Conservation (phyloP, 2,329 filamentous ascomycete species). For the Colletotrichum shisoi region DNA sequence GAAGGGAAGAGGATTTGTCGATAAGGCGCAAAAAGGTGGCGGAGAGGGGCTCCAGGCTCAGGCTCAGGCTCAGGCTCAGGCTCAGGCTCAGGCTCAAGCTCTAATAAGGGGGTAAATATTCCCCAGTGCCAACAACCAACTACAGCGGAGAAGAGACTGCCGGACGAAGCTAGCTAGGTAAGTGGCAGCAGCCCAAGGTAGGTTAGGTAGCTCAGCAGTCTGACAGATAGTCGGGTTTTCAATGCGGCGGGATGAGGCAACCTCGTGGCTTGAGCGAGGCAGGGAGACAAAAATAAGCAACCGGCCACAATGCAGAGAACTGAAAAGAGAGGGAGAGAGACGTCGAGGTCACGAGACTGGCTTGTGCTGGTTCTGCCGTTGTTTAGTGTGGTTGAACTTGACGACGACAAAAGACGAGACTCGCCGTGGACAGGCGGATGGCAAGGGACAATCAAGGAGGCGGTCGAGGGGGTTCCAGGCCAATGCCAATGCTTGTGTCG, state of each 20-base stretch:
- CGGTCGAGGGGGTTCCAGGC: conserved; percentile 3
- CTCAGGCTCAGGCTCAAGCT: conserved; percentile 9
- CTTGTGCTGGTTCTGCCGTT: neutral
- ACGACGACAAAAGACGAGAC: neutral
- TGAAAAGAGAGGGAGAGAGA: conserved; percentile 8
- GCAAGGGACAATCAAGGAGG: neutral
- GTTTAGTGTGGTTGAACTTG: neutral
- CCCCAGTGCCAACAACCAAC: conserved; percentile 5
- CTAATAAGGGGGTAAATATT: neutral
- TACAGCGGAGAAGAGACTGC: conserved; percentile 8
- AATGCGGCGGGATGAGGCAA: conserved; percentile 19
- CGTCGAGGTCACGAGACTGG: conserved; percentile 35
- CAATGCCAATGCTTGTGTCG: neutral
- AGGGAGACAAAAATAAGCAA: neutral
- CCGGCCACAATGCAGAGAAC: neutral
- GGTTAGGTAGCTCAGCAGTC: neutral
- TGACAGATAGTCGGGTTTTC: neutral
- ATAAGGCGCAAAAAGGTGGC: conserved; percentile 17
- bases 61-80: neutral
- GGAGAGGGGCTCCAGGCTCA: conserved; percentile 25
- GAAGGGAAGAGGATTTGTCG: conserved; percentile 6
- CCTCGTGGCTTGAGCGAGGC: conserved; percentile 14
- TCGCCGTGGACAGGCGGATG: neutral
- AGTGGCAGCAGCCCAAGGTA: neutral
- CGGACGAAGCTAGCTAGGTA: conserved; percentile 28